phyloP scores from a whole-genome alignment of 306 rosid species.

The Amphicarpaea edgeworthii region DNA sequence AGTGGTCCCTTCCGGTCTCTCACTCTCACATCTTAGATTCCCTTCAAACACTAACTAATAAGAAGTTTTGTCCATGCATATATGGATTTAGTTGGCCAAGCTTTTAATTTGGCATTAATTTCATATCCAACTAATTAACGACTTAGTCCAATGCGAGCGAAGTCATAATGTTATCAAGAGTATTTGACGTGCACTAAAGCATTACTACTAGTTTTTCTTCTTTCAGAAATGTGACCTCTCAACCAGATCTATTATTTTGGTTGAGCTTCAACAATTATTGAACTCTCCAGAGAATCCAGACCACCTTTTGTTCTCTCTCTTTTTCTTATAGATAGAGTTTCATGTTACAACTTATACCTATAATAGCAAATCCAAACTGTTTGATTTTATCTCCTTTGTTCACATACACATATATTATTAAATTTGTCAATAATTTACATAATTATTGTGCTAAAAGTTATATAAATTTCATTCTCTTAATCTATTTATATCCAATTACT shows the following conservation, averaged over 20 bases:
- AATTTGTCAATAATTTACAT: background rate
- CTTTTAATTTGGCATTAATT: conserved; percentile 23
- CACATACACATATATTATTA: background rate
- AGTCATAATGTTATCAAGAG: conserved; percentile 44
- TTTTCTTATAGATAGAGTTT: background rate
- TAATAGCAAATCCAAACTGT: background rate
- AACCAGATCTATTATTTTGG: conserved; percentile 43
- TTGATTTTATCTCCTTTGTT: background rate
- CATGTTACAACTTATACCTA: conserved; percentile 1
- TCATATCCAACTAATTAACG: conserved; percentile 20
- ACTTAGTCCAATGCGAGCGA: conserved; percentile 3
- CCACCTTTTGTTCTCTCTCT: conserved; percentile 16
- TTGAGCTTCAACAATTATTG: conserved; percentile 31
- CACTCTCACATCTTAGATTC: conserved; percentile 38
- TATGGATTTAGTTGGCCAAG: conserved; percentile 6
- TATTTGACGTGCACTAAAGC: conserved; percentile 13
- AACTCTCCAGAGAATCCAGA: background rate
- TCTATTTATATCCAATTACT: background rate
- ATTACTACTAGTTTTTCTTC: conserved; percentile 32
- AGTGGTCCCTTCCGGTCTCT: conserved; percentile 36
- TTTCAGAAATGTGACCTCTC: conserved; percentile 42
- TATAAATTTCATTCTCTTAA: background rate
- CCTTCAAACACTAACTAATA: conserved; percentile 26
- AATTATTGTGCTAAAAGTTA: background rate
- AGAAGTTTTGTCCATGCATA: conserved; percentile 5